Evolutionary conservation across 371 early-diverging fungal genomes (phyloP), one percentile per base, ranked within the genome.

Genomic region (Mucor irregularis): DNA sequence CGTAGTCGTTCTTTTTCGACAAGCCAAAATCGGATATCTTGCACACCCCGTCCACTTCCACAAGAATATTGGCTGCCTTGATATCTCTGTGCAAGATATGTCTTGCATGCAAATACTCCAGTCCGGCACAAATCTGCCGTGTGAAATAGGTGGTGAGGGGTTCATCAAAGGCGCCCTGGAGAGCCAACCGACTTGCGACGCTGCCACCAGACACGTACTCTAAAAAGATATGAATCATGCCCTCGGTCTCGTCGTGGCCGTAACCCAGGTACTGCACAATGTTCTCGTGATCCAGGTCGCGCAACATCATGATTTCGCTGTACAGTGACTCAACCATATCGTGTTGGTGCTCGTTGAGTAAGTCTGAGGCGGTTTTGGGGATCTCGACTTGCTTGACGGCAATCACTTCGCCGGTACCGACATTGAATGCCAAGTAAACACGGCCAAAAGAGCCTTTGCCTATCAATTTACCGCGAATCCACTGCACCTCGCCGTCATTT

Each of bases 11-110:
- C 68, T 83, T 86, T 64, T 93, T 95, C 3, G 96, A 92, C 6
- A 99, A 84, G 7, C 99, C 99, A 84, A 99, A 99, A 73, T 99
- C 99, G 8, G 94, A 90, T 11, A 99, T 96, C 71, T 98, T 98
- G 61, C 95, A 94, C 0, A 86, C 76, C 30, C 96, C 94, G 30
- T 90, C 87, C 16, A 82, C 89, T 58, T 96, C 88, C 1, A 91
- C 88, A 9, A 90, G 62, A 16, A 89, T 92, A 71, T 99, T 99
- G 17, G 92, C 97, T 26, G 96, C 94, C 74, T 99, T 99, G 66
- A 99, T 96, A 73, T 97, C 86, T 55, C 75, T 81, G 64, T 99
- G 99, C 28, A 98, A 82, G 42, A 99, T 95, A 35, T 85, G 84
- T 58, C 85, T 87, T 31, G 83, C 84, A 68, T 99, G 99, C 19